Evolutionary conservation across 1,284 basidiomycete genomes (phyloP), one percentile per base, ranked within the genome.

Genomic region (Coniferiporia sulphurascens): DNA sequence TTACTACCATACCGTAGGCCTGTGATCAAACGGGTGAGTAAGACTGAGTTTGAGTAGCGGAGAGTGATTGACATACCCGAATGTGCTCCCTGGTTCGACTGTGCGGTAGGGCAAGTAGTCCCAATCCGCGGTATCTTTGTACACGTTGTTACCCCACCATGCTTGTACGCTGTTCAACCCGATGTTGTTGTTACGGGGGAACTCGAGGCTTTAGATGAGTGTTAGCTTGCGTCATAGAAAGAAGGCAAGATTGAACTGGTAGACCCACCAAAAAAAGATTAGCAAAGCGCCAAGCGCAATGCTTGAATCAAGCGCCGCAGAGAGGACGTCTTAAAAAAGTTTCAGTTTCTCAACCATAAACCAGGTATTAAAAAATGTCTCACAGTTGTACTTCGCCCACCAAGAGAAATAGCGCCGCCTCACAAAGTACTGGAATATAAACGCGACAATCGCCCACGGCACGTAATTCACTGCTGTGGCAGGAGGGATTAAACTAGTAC

Each of bases 301-400:
- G 19, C 79, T 79, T 41, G 78, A 75, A 67, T 81, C 79, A 58
- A 81, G 68, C 21, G 79, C 77, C 58, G 79, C 79, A 52, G 78
- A 80, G 52, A 80, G 66, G 10, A 81, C 78, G 68, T 81, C 79
- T 81, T 61, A 53, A 59, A 7, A 61, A 51, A 22, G 63, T 22
- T 32, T 53, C 15, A 49, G 45, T 10, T 15, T 58, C 46, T 15
- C 6, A 32, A 32, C 45, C 4, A 22, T 15, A 15, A 3, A 19
- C 19, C 34, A 32, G 34, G 57, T n/a, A n/a, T n/a, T 4, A 52
- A n/a, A n/a, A 17, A 52, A 51, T 22, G 10, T 8, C 76, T 60
- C 63, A 76, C 81, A 82, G 68, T 83, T 82, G 72, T 81, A 83
- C 70, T 84, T 84, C 38, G 78, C 77, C 83, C 83, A 86, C 75